These are phyloP conservation scores for Liquidambar formosana DNA, from an alignment of 164 flowering plant species.

Conservation along the genomic window DNA sequence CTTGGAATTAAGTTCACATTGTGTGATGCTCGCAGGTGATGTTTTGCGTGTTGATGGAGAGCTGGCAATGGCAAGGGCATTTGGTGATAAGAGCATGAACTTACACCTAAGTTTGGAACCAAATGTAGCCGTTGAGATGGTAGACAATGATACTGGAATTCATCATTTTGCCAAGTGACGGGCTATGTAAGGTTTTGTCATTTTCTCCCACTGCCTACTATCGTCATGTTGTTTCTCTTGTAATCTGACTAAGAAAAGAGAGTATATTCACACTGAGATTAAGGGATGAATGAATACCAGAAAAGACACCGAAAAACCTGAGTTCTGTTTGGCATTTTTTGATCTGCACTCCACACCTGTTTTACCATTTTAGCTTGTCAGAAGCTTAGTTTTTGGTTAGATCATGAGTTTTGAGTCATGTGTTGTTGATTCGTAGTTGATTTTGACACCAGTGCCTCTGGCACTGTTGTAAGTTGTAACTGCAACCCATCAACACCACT, in stretches of 20 bases:
- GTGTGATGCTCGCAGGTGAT: conserved; percentile 46
- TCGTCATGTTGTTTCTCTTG: background rate
- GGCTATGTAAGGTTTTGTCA: conserved; percentile 67
- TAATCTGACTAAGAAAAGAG: background rate
- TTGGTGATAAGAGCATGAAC: conserved; percentile 87
- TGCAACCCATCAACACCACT: too few relatives aligned
- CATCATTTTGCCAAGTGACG: conserved; percentile 69
- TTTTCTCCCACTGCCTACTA: background rate
- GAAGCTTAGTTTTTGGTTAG: too few relatives aligned
- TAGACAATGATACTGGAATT: conserved; percentile 49
- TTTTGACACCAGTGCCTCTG: too few relatives aligned
- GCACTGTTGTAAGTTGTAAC: too few relatives aligned
- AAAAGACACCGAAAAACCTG: too few relatives aligned
- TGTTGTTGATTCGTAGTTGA: too few relatives aligned
- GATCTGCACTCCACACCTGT: too few relatives aligned
- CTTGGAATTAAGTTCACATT: background rate
- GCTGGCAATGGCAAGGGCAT: conserved; percentile 86
- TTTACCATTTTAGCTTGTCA: too few relatives aligned
- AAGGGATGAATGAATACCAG: background rate
- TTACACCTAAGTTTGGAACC: conserved; percentile 70
- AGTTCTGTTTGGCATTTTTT: too few relatives aligned
- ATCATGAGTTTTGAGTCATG: too few relatives aligned
- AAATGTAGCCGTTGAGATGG: conserved; percentile 32
- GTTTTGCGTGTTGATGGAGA: conserved; percentile 91
- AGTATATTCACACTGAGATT: background rate